Base-by-base conservation (phyloP, 2,329 filamentous ascomycete species). In the Verticillium nubilum region DNA sequence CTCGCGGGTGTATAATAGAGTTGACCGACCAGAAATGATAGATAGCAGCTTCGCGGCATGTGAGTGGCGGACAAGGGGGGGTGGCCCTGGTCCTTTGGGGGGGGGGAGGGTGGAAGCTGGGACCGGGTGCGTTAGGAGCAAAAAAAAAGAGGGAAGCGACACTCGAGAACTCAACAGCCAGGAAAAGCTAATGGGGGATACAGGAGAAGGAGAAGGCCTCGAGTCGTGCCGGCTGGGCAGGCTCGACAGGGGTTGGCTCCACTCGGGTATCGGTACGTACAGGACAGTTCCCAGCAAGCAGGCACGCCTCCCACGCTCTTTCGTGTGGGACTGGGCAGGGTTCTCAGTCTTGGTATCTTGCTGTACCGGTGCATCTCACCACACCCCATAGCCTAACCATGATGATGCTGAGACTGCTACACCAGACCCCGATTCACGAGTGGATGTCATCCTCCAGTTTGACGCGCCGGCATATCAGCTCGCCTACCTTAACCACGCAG, bases 1-100 rank as follows among this genome's bases (percentile, higher is more conserved):
- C 42, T 47, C 42, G 42, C 42, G 13, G 42, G 42, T 47, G 52
- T 56, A 37, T 56, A 56, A 56, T 50, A 56, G 54, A 56, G 54
- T 37, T 50, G 54, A 56, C 35, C 42, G 54, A 35, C 29, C 42
- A 28, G 42, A 56, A 56, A 56, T 31, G 35, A 56, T 17, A 56
- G 54, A 56, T 56, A 56, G 35, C 27, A 56, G 54, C 17, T 26
- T 28, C 12, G 19, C 25, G 54, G 33, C 54, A 27, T 50, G 54
- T 50, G 54, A 56, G 54, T 56, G 54, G 54, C 26, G 54, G 23
- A n/a, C 6, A 5, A 29, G 29, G 54, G 54, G 54, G 33, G 33
- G 54, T 26, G 54, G 54, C 33, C 35, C 25, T 47, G 53, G 25
- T 23, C 53, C 7, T 17, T 15, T n/a, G 54, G 25, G 54, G 25